Evolutionary conservation across 2,329 filamentous ascomycete species (phyloP), one percentile per base, ranked within the genome.

Genomic region (Aspergillus texensis): DNA sequence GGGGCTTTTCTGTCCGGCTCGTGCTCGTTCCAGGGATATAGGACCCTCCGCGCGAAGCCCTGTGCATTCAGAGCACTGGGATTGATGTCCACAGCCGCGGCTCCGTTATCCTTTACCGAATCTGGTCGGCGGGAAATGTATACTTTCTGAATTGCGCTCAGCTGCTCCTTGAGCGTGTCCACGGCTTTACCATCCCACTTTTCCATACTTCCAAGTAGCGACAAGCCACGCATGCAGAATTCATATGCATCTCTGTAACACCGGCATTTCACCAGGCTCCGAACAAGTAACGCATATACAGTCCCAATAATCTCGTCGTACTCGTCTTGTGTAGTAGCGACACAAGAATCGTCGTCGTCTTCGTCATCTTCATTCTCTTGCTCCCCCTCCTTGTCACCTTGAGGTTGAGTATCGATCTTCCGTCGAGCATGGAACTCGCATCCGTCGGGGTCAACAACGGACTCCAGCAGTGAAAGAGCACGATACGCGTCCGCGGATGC

Each of bases 401-500:
- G 52, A 19, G 11, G 14, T 55, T 41, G 52, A 19, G 24, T 5
- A 83, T 62, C 69, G 67, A 70, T 80, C 79, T 61, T 76, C 70
- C 64, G 81, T 73, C 55, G 90, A 77, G 93, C 88, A 74, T 95
- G 90, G 72, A 93, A 96, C 77, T 97, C 93, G 69, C 91, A 94
- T 45, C 87, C 86, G 65, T 94, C 91, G 61, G 77, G 77, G 61
- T 95, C 89, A 67, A 84, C 79, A 41, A 93, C 85, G 68, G 95
- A 92, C 73, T 98, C 94, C 19, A 91, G 86, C 54, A 99, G 82
- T 4, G 97, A 86, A n/a, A 98, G 84, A 1, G 94, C 93, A 61
- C 91, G 90, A 76, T 98, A 98, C 6, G 93, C 92, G 81, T 97
- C 94, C 39, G 93, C 92, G 12, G 90, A 89, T 6, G 93, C 93